These are phyloP conservation scores for Pleurotus salmoneostramineus DNA, from an alignment of 768 basidiomycete genomes.

Conservation along the genomic window DNA sequence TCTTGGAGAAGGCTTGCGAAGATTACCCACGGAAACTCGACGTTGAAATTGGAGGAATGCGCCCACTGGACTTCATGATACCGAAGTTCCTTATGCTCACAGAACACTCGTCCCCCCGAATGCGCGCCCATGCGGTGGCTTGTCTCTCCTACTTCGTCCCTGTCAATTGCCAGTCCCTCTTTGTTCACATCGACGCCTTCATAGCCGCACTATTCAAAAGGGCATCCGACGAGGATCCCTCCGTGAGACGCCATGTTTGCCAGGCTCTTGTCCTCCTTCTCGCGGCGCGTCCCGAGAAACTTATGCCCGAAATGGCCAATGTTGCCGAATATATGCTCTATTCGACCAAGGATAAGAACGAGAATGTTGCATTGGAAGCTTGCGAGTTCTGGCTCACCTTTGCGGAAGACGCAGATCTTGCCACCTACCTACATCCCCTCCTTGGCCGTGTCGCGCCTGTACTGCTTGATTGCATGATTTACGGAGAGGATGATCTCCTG, in stretches of 20 bases:
- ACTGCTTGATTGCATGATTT: conserved; percentile 95
- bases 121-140: conserved; percentile 91
- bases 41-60: conserved; percentile 87
- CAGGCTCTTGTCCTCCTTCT: conserved; percentile 92
- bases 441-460: conserved; percentile 92
- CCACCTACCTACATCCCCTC: conserved; percentile 79
- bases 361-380: conserved; percentile 94
- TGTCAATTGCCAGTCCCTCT: conserved; percentile 81
- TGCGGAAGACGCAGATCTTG: conserved; percentile 90
- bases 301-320: conserved; percentile 92
- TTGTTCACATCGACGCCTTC: conserved; percentile 88
- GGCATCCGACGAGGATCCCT: conserved; percentile 91
- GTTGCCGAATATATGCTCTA: conserved; percentile 99
- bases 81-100: conserved; percentile 90
- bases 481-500: conserved; percentile 92
- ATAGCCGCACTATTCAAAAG: conserved; percentile 92
- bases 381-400: conserved; percentile 99
- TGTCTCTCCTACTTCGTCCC: conserved; percentile 93
- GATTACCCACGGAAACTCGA: conserved; percentile 96
- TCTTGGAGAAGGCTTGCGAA: conserved; percentile 93
- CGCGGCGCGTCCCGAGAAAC: conserved; percentile 89
- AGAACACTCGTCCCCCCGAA: conserved; percentile 81
- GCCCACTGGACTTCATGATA: conserved; percentile 94
- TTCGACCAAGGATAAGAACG: conserved; percentile 96
- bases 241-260: conserved; percentile 93